Base-by-base conservation (phyloP, 2,329 filamentous ascomycete species). In the Penicillium sp. region DNA sequence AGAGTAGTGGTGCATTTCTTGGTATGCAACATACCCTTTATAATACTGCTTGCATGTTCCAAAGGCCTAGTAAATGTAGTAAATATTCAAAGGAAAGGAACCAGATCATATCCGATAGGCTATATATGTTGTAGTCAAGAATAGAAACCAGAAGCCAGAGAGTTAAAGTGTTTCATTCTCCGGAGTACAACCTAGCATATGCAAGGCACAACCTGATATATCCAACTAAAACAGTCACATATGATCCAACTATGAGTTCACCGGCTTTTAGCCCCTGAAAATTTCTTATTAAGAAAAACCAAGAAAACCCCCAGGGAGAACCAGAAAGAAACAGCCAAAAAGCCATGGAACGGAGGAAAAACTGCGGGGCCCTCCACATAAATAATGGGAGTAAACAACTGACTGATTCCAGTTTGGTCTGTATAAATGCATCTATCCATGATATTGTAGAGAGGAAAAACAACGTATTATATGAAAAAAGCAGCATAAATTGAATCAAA, bases 201-300 rank as follows among this genome's bases (percentile, higher is more conserved):
- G 54, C 55, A 56, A 57, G 53, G 52, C 50, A 59, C 58, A 13
- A 47, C 39, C 10, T 58, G 52, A 58, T 62, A 62, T 57, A 57
- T 59, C 18, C 13, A 25, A 38, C 45, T 8, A 23, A n/a, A 37
- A 27, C 9, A 35, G 45, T 27, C 23, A 37, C 23, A 49, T 34
- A 42, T 50, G 37, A 49, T 7, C 44, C 18, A 46, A 46, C 18
- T 15, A 34, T 32, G 18, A 21, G 8, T 29, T 27, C 46, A 40
- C 21, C 21, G 6, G 10, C 27, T 16, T 45, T 37, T 25, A 27
- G 3, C 42, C 35, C 47, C 38, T 42, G 38, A 42, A 42, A 25
- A 32, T 12, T 21, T 21, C 18, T 21, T 21, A 21, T 21, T 21
- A 25, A 23, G 27, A n/a, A 8, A 46, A 32, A 39, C 15, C 2